Evolutionary conservation across 768 basidiomycete species (phyloP).

Genomic region (Boletus sp.): DNA sequence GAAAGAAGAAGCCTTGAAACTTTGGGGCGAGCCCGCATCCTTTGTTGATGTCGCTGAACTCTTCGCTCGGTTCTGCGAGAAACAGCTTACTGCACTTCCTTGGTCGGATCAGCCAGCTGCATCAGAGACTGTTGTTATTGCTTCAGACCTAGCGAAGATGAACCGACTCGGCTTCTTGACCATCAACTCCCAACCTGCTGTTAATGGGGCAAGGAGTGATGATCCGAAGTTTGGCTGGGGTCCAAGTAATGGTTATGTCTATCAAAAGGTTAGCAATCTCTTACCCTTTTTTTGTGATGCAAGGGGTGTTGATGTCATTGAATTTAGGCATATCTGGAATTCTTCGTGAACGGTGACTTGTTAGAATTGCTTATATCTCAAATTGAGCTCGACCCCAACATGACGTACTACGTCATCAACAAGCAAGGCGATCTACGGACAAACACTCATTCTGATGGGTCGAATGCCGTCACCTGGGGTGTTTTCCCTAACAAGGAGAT

Average conservation of each 20-base stretch:
- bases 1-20: constrained; percentile 82
- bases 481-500: constrained; percentile 98
- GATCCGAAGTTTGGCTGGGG: constrained; percentile 93
- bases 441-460: constrained; percentile 92
- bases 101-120: constrained; percentile 94
- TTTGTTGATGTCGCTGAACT: constrained; percentile 65
- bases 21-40: constrained; percentile 83
- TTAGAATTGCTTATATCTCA: constrained; percentile 70
- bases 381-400: constrained; percentile 82
- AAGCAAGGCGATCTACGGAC: constrained; percentile 91
- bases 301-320: neutral
- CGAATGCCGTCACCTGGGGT: constrained; percentile 99
- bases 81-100: constrained; percentile 74
- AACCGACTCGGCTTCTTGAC: constrained; percentile 93
- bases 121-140: constrained; percentile 79
- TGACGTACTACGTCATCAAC: constrained; percentile 98
- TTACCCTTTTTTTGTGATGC: neutral
- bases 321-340: constrained; percentile 87
- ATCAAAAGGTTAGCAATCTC: constrained; percentile 72
- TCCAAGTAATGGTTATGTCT: constrained; percentile 89
- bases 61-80: constrained; percentile 82
- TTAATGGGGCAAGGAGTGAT: constrained; percentile 83
- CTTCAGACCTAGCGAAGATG: constrained; percentile 74
- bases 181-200: constrained; percentile 96
- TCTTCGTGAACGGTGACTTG: constrained; percentile 80